Percentiles rank a stretch among this genome's conserved stretches.
Conservation (phyloP, 2,329 filamentous ascomycete genomes). For the Sporothrix schenckii region DNA sequence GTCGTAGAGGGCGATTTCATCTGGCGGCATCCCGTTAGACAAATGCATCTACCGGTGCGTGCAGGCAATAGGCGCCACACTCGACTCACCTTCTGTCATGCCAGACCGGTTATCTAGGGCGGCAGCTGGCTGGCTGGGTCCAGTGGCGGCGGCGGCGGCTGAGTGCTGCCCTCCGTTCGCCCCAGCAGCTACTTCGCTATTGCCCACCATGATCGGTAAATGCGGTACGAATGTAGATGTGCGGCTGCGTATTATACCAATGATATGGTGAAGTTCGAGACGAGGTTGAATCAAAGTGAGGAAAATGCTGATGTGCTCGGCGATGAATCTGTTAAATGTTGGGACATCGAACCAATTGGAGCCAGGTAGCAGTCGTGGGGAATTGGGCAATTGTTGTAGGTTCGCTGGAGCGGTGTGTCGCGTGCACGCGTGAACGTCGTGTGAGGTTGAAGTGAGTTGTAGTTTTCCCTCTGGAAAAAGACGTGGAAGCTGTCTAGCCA, state of each 20-base stretch:
- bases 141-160: neutral
- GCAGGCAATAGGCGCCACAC: neutral
- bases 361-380: no score
- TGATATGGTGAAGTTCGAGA: neutral
- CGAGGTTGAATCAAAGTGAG: neutral
- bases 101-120: conserved; percentile 1
- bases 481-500: neutral
- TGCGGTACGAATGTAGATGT: neutral
- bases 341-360: neutral
- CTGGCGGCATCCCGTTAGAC: conserved; percentile 48
- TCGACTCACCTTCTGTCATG: conserved; percentile 32
- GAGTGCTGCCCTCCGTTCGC: neutral
- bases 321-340: neutral
- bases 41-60: no score
- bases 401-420: neutral
- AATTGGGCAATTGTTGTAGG: neutral
- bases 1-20: conserved; percentile 97
- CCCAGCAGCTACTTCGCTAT: neutral
- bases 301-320: no score
- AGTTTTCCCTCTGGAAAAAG: conserved; percentile 2
- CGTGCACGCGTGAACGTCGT: conserved; percentile 1
- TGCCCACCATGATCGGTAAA: neutral
- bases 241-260: neutral
- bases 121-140: neutral
- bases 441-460: conserved; percentile 4